Evolutionary conservation across 805 yeast species (phyloP).

Genomic region (Torulaspora indica): DNA sequence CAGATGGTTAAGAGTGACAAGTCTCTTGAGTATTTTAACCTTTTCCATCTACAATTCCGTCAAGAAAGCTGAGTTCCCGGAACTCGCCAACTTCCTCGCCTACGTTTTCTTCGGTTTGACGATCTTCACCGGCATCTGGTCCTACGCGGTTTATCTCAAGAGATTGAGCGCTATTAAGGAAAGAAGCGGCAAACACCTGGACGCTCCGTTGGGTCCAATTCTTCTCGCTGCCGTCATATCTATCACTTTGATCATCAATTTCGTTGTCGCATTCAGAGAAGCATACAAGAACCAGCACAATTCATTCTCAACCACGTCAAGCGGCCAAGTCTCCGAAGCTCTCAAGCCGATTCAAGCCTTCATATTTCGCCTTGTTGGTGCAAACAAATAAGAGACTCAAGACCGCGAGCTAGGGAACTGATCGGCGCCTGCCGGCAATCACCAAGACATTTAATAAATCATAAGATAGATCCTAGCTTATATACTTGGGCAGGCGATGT

Average conservation of each 20-base stretch:
- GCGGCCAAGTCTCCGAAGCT: constrained; percentile 16
- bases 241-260: constrained; percentile 64
- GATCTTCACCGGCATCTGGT: constrained; percentile 83
- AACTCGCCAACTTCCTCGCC: constrained; percentile 64
- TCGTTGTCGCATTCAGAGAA: constrained; percentile 56
- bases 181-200: constrained; percentile 83
- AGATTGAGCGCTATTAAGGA: constrained; percentile 70
- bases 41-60: constrained; percentile 79
- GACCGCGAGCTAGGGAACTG: neutral
- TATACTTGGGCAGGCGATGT: neutral
- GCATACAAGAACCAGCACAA: constrained; percentile 26
- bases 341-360: constrained; percentile 32
- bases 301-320: constrained; percentile 19
- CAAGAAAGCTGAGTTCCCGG: constrained; percentile 56
- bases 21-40: constrained; percentile 77
- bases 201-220: constrained; percentile 85
- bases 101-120: constrained; percentile 77
- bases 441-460: neutral
- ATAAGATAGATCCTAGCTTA: neutral
- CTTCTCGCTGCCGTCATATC: constrained; percentile 67
- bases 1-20: constrained; percentile 89
- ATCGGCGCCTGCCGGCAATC: neutral
- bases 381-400: constrained; percentile 16
- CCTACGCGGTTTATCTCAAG: constrained; percentile 66
- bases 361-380: constrained; percentile 36